phyloP scores from a whole-genome alignment of 108 stramenopile genomes.

The Fragilaria radians region DNA sequence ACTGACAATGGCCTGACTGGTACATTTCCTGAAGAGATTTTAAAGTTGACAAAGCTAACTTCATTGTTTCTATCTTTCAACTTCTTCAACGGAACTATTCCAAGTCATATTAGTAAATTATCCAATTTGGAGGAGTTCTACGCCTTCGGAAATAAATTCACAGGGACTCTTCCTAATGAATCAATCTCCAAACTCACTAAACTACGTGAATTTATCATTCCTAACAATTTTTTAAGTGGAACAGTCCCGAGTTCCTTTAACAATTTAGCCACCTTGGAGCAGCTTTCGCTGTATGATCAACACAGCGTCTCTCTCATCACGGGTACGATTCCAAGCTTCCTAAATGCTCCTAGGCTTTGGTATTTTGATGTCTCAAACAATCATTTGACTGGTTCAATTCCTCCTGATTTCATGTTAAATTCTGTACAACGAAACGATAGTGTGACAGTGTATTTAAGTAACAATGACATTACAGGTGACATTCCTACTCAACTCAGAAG shows the following conservation, averaged over 20 bases:
- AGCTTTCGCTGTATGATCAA: conserved; percentile 40
- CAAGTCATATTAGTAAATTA: conserved; percentile 19
- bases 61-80: conserved; percentile 2
- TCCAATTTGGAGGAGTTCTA: conserved; percentile 16
- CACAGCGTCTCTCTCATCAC: conserved; percentile 27
- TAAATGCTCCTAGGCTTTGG: conserved; percentile 31
- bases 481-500: conserved; percentile 23
- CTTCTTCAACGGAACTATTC: conserved; percentile 27
- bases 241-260: conserved; percentile 25
- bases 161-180: conserved; percentile 5
- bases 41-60: neutral
- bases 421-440: conserved; percentile 10
- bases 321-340: conserved; percentile 47
- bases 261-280: conserved; percentile 31
- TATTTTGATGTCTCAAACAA: conserved; percentile 53
- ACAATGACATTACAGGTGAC: conserved; percentile 50
- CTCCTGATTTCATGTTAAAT: conserved; percentile 43
- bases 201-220: conserved; percentile 22
- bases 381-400: conserved; percentile 54
- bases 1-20: conserved; percentile 34
- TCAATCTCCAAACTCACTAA: conserved; percentile 6
- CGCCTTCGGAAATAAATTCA: conserved; percentile 12
- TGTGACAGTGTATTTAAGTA: conserved; percentile 32
- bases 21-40: conserved; percentile 26
- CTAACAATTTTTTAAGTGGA: conserved; percentile 21